phyloP scores from a whole-genome alignment of 2,329 filamentous ascomycete species.

The Fusarium sp. region DNA sequence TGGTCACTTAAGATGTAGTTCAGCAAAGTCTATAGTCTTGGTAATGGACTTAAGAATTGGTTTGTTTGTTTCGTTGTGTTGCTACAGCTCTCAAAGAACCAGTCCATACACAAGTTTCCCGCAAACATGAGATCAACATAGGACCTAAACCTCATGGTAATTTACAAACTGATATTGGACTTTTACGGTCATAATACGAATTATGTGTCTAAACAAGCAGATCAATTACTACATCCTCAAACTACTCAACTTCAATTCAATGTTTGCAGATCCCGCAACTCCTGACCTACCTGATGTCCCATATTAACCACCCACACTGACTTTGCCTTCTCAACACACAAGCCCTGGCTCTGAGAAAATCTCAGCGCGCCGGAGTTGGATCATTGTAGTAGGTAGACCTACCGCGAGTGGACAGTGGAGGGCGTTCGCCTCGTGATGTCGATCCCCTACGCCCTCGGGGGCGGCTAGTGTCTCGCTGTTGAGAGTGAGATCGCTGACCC shows the following conservation, averaged over 20 bases:
- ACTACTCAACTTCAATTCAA: neutral
- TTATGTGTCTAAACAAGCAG: neutral
- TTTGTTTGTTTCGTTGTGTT: neutral
- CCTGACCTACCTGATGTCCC: neutral
- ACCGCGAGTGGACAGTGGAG: neutral
- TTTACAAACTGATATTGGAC: neutral
- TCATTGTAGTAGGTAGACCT: neutral
- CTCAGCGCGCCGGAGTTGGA: neutral
- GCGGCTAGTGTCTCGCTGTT: neutral
- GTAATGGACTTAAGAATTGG: neutral
- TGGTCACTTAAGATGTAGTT: neutral
- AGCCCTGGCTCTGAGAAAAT: neutral
- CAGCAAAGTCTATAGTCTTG: neutral
- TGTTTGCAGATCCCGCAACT: neutral
- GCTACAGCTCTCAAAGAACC: neutral
- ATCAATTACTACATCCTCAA: neutral
- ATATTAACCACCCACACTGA: neutral
- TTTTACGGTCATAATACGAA: neutral
- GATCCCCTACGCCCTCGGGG: neutral
- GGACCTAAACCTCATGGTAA: neutral
- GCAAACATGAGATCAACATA: neutral
- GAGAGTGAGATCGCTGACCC: neutral
- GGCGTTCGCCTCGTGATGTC: neutral
- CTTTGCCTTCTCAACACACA: neutral
- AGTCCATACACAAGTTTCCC: neutral